Base-by-base conservation (phyloP, 2,329 filamentous ascomycete genomes). In the Xylaria sp. region DNA sequence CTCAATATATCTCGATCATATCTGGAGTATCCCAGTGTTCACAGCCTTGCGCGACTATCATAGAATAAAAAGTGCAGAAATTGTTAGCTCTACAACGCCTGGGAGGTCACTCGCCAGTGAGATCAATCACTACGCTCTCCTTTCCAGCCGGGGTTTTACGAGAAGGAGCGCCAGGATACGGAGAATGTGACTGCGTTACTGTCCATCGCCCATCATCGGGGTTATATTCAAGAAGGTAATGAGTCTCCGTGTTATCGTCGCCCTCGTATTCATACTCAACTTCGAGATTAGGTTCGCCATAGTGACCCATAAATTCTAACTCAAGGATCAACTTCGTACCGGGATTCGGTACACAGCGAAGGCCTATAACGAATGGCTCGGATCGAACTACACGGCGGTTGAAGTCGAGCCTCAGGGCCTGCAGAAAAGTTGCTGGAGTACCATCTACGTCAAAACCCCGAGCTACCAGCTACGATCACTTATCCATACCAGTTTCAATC, bases 261-360 rank as follows among this genome's bases (percentile, higher is more conserved):
- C 40, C 63, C 0, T 46, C 45, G 23, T 70, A 69, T 15, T 59
- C 54, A 49, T 72, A 69, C 11, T 45, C 47, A 40, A 77, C 60
- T 51, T 76, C 72, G 37, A 81, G 50, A 38, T 77, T 78, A 0
- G 79, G 79, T 64, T 82, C 80, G 2, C 74, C 73, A 31, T 82
- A 82, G 54, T 82, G 75, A 0, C 80, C 79, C 78, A 82, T 82
- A 9, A 82, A 82, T 63, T 82, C 76, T 3, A 82, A 67, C 21
- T 79, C 76, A 0, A 82, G 66, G n/a, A 73, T 75, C 19, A 80
- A 52, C 2, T 69, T 31, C 3, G 67, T 64, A 0, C 68, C 74
- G 0, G 49, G 21, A 3, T 69, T 67, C 1, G 75, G 49, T 0
- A 64, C 64, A 2, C 70, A 72, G 11, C 77, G 75, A 11, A 80